These are phyloP conservation scores for Metarhizium robertsii DNA, from an alignment of 2,329 filamentous ascomycete genomes.

Conservation along the genomic window DNA sequence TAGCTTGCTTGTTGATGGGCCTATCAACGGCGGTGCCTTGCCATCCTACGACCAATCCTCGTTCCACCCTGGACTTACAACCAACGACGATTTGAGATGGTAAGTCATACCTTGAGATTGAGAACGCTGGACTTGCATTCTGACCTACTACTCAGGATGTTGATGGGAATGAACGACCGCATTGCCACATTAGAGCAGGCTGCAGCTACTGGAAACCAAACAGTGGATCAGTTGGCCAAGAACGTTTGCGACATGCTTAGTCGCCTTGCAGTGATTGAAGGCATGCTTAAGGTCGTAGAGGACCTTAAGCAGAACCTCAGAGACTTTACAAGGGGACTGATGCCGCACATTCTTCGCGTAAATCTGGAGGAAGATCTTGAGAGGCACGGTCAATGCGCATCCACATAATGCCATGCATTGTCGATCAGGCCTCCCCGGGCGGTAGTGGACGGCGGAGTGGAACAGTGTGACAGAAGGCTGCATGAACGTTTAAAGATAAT, in stretches of 20 bases:
- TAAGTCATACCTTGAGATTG: background rate
- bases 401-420: too few relatives aligned
- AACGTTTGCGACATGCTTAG: background rate
- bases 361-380: background rate
- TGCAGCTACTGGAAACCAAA: background rate
- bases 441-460: too few relatives aligned
- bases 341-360: slow-evolving; percentile 1
- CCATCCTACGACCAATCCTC: background rate
- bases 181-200: background rate
- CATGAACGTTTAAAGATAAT: background rate
- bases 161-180: background rate
- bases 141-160: background rate
- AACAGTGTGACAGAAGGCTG: background rate
- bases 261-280: background rate
- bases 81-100: background rate
- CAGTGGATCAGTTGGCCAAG: background rate
- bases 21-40: background rate
- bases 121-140: background rate
- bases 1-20: background rate
- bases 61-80: too few relatives aligned
- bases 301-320: slow-evolving; percentile 4
- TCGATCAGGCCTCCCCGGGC: too few relatives aligned
- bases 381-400: background rate
- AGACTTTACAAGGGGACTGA: slow-evolving; percentile 3
- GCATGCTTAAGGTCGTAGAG: background rate